These are phyloP conservation scores for Ustilago vetiveriae DNA, from an alignment of 1,284 basidiomycete genomes.

Conservation along the genomic window DNA sequence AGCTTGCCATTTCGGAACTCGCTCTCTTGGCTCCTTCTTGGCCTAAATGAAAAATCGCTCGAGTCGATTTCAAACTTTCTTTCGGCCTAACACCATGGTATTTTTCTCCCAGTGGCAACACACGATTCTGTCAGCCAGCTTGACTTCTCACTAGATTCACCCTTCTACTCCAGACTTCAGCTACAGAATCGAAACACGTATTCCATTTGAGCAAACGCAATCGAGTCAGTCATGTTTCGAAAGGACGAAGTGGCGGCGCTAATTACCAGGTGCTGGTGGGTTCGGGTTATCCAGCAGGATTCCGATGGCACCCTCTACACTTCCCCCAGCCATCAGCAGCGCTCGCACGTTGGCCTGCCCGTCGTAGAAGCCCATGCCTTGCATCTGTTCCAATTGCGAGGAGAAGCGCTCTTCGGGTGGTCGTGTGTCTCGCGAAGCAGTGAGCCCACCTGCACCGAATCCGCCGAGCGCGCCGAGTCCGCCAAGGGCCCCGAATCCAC, in stretches of 20 bases:
- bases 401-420: constrained; percentile 64
- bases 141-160: no score
- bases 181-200: no score
- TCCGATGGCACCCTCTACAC: constrained; percentile 59
- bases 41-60: no score
- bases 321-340: constrained; percentile 59
- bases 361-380: constrained; percentile 63
- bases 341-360: constrained; percentile 60
- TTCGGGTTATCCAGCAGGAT: constrained; percentile 55
- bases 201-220: no score
- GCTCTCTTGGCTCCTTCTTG: not conserved
- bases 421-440: constrained; percentile 41
- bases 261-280: constrained; percentile 18
- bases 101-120: no score
- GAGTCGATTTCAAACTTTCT: no score
- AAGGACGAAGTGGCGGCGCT: no score
- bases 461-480: constrained; percentile 29
- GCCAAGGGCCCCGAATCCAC: constrained; percentile 40
- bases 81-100: no score
- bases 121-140: no score
- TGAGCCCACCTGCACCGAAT: constrained; percentile 18
- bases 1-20: not conserved
- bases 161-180: no score
- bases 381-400: constrained; percentile 62
- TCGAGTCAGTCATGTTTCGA: no score